Evolutionary conservation across 2,329 filamentous ascomycete species (phyloP), one percentile per base, ranked within the genome.

Genomic region (Xylaria sp.): DNA sequence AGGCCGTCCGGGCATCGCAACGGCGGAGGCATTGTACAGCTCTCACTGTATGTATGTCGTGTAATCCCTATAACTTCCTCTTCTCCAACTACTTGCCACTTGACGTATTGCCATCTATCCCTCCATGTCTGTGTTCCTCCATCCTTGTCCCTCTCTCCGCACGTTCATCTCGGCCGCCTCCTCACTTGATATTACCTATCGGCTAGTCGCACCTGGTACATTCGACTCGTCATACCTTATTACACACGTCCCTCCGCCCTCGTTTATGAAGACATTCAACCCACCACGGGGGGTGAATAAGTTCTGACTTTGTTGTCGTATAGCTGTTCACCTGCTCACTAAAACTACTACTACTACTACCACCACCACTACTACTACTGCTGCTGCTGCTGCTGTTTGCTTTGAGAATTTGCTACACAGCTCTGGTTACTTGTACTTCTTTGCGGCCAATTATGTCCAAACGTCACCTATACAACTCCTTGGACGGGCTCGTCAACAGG

Each of bases 401-500:
- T 28, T 28, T 1, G 13, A 48, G 15, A 25, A 3, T 60, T 58
- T 62, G 46, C 10, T 39, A 8, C 13, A 54, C 20, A 28, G 32
- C 25, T 54, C 63, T 34, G 59, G 46, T 59, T 63, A 46, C 23
- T 52, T 60, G 44, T 65, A 58, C 12, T 50, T 34, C 3, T 25
- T 25, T 48, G 44, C 63, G 46, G 63, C 44, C 34, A 51, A 70
- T 39, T 68, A 88, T 88, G 86, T 88, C 86, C 28, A 86, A 81
- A 66, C 81, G 83, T 15, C 86, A 88, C 69, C 82, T 88, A 71
- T 88, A 86, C 75, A 77, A 84, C 68, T 86, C 85, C 18, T 72
- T 85, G 0, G 85, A 87, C 32, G 86, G 86, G 20, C 85, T 88
- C 54, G 85, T 88, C 69, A 81, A 82, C 77, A 87, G 87, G 76